Conservation (phyloP, 2,329 filamentous ascomycete genomes). For the Rutstroemia sp. region DNA sequence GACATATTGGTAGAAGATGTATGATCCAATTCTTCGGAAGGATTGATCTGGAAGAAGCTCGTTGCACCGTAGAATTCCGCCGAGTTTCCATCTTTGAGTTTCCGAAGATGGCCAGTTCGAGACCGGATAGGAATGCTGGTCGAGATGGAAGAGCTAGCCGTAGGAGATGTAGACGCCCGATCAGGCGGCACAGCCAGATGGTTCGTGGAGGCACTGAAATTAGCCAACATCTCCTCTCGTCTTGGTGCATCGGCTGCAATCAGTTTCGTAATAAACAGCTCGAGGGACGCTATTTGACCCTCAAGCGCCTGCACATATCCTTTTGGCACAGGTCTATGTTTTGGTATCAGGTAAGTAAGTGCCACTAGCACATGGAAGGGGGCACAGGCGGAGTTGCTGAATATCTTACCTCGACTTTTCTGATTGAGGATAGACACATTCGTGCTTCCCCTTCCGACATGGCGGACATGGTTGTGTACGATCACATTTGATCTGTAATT, state of each 20-base stretch:
- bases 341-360: background rate
- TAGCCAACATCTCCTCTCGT: slow-evolving; percentile 37
- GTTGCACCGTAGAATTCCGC: slow-evolving; percentile 43
- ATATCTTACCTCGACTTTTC: slow-evolving; percentile 35
- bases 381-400: background rate
- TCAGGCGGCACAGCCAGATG: slow-evolving; percentile 7
- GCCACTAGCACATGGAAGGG: background rate
- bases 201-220: slow-evolving; percentile 26
- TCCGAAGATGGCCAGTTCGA: slow-evolving; percentile 34
- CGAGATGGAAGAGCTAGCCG: slow-evolving; percentile 9
- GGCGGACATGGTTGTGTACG: slow-evolving; percentile 43
- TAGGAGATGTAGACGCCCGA: background rate
- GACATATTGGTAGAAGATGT: background rate
- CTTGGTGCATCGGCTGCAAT: slow-evolving; percentile 33
- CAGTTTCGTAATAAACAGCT: slow-evolving; percentile 39
- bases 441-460: slow-evolving; percentile 37
- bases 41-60: slow-evolving; percentile 36
- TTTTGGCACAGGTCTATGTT: slow-evolving; percentile 36
- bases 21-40: slow-evolving; percentile 15
- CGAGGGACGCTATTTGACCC: slow-evolving; percentile 38
- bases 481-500: slow-evolving; percentile 42
- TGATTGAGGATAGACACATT: slow-evolving; percentile 35
- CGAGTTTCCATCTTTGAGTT: slow-evolving; percentile 32
- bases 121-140: slow-evolving; percentile 23
- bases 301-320: slow-evolving; percentile 42